Evolutionary conservation across 768 basidiomycete genomes (phyloP).

Genomic region (Pisolithus albus): DNA sequence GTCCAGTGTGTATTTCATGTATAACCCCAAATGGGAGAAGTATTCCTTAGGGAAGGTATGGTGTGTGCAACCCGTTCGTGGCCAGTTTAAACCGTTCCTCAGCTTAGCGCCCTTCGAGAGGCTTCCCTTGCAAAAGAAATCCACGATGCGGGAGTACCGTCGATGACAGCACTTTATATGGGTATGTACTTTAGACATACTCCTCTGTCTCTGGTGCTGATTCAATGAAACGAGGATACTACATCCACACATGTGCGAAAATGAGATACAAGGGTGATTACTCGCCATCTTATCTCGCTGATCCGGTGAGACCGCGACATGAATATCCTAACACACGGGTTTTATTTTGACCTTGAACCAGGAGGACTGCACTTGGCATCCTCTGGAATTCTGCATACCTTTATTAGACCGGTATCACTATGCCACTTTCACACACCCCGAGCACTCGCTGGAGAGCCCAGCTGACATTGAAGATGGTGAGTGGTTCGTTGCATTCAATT

Average conservation of each 20-base stretch:
- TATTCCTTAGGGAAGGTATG: constrained; percentile 73
- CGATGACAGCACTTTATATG: constrained; percentile 76
- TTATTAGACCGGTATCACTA: constrained; percentile 65
- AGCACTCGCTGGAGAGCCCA: constrained; percentile 39
- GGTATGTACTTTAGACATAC: constrained; percentile 40
- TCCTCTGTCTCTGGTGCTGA: background rate
- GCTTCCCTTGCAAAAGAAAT: constrained; percentile 70
- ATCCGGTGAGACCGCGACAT: constrained; percentile 52
- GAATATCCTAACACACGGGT: constrained; percentile 1
- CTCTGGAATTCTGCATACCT: constrained; percentile 49
- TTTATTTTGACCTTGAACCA: constrained; percentile 20
- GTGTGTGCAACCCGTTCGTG: background rate
- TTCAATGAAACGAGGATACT: constrained; percentile 57
- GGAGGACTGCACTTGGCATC: constrained; percentile 77
- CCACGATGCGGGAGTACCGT: constrained; percentile 53
- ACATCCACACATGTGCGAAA: constrained; percentile 87
- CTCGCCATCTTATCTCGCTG: constrained; percentile 76
- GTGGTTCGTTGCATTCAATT: background rate
- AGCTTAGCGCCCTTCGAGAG: constrained; percentile 87
- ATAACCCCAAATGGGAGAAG: constrained; percentile 61
- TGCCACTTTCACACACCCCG: constrained; percentile 61
- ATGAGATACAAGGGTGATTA: constrained; percentile 98
- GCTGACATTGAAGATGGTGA: constrained; percentile 23
- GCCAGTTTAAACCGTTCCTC: background rate
- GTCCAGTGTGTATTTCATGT: constrained; percentile 86